These are phyloP conservation scores for Arthrobotrys megalospora DNA, from an alignment of 2,329 filamentous ascomycete genomes.

Conservation along the genomic window DNA sequence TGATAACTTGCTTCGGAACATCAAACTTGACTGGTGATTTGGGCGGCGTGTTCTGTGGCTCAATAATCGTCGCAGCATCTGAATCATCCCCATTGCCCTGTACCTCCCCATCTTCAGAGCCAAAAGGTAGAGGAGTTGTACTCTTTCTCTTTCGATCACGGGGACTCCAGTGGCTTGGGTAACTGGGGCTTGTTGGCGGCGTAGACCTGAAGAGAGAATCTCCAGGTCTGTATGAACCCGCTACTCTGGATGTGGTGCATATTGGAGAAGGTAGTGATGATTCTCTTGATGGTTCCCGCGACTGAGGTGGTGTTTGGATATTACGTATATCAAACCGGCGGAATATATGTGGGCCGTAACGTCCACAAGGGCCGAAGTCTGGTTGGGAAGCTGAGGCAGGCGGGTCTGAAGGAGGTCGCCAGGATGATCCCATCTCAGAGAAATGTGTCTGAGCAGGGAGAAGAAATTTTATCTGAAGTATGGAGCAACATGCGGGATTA, in stretches of 20 bases:
- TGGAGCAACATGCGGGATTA: not conserved
- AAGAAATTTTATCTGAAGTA: not conserved
- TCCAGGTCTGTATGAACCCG: slow-evolving; percentile 3
- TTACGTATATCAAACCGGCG: not conserved
- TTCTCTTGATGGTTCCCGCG: slow-evolving; percentile 18
- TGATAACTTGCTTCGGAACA: not conserved
- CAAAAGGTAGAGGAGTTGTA: not conserved
- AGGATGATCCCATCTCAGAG: slow-evolving; percentile 14
- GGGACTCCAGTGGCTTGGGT: slow-evolving; percentile 6
- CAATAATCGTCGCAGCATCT: slow-evolving; percentile 4
- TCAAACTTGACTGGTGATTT: slow-evolving; percentile 15
- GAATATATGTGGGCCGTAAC: slow-evolving; percentile 35
- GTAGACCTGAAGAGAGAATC: slow-evolving; percentile 22
- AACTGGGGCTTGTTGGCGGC: slow-evolving; percentile 39
- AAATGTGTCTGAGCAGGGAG: no score
- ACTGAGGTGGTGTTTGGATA: slow-evolving; percentile 13
- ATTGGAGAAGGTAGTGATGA: slow-evolving; percentile 11
- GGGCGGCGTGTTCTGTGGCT: not conserved
- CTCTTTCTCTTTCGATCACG: not conserved
- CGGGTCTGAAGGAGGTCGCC: not conserved
- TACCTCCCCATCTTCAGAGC: slow-evolving; percentile 5
- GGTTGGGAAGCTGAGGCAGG: not conserved
- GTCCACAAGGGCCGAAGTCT: slow-evolving; percentile 10
- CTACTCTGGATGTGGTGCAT: slow-evolving; percentile 20
- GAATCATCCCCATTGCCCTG: not conserved